Percentiles rank a stretch among this genome's conserved stretches.
These are phyloP conservation scores for Ganoderma leucocontextum DNA, from an alignment of 1,284 basidiomycete species.

Conservation along the genomic window DNA sequence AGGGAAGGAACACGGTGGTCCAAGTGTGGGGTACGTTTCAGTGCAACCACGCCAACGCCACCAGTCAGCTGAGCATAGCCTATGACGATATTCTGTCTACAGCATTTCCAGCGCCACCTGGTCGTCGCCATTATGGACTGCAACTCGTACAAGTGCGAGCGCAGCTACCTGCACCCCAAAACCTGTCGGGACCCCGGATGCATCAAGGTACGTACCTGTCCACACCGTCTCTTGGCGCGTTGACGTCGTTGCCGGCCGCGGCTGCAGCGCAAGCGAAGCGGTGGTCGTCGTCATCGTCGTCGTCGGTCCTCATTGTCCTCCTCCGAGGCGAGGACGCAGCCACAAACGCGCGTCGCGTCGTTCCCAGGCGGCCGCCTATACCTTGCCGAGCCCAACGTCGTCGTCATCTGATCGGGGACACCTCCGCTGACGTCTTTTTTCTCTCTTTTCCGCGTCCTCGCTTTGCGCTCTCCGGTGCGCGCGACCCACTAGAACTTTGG, in stretches of 20 bases:
- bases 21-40: conserved; percentile 62
- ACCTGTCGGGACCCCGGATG: conserved; percentile 60
- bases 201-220: conserved; percentile 50
- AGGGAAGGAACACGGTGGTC: conserved; percentile 79
- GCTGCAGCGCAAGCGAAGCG: background rate
- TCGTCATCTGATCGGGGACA: conserved; percentile 2
- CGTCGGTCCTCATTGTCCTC: background rate
- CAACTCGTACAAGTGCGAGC: conserved; percentile 64
- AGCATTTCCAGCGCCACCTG: conserved; percentile 80
- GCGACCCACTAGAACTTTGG: conserved; percentile 45
- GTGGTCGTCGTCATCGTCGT: background rate
- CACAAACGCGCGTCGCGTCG: background rate
- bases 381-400: background rate
- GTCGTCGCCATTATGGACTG: conserved; percentile 76
- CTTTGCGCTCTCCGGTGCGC: background rate
- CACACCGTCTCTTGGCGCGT: conserved; percentile 3
- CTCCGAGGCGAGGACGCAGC: conserved; percentile 2
- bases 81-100: conserved; percentile 14
- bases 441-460: conserved; percentile 2
- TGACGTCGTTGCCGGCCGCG: conserved; percentile 8
- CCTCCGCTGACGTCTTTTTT: conserved; percentile 7
- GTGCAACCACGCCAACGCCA: conserved; percentile 19
- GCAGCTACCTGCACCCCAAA: conserved; percentile 66
- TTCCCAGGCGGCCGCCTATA: background rate
- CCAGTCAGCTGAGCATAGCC: conserved; percentile 34